Evolutionary conservation across 2,329 filamentous ascomycete species (phyloP), one percentile per base, ranked within the genome.

Genomic region (Nakataea oryzae): DNA sequence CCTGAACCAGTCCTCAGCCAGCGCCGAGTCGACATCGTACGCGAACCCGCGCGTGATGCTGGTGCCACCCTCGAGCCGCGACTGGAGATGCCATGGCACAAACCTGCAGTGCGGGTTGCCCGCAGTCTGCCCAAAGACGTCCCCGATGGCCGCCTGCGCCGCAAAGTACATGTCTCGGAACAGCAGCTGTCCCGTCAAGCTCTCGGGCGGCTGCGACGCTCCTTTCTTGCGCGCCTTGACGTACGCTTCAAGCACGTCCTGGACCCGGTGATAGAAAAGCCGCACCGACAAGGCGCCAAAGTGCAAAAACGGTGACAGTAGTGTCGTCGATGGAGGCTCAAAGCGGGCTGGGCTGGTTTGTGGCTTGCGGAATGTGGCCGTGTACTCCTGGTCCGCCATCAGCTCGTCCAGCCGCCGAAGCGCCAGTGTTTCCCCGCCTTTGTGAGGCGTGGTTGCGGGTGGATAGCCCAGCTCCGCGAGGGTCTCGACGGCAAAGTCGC

Each of bases 131-230:
- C 75, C 78, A 67, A 90, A 92, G 0, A 76, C 68, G 34, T 81
- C 77, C 0, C 89, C 89, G 1, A 91, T 75, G 0, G 83, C 80
- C 0, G 88, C 87, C 70, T 93, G 88, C 0, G 89, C 88, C 17
- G 83, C 88, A 67, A 93, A 92, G 73, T 92, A 93, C 89, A 93
- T 93, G 70, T 93, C 89, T 21, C 89, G 81, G 71, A 93, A 93
- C 13, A 91, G 76, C 1, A 93, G 74, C 67, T 93, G 89, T 3
- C 89, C 89, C 0, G 81, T 86, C 21, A 93, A 72, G 64, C 84
- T 89, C n/a, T 84, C 84, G 0, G 89, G 89, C 0, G 87, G 85
- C 29, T 78, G 75, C 9, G 84, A 87, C 3, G 82, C 82, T 2
- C 78, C 78, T 41, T 79, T 78, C 41, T 81, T 81, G 67, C 83